Conservation (phyloP, 805 yeast species). For the Yueomyces sinensis region DNA sequence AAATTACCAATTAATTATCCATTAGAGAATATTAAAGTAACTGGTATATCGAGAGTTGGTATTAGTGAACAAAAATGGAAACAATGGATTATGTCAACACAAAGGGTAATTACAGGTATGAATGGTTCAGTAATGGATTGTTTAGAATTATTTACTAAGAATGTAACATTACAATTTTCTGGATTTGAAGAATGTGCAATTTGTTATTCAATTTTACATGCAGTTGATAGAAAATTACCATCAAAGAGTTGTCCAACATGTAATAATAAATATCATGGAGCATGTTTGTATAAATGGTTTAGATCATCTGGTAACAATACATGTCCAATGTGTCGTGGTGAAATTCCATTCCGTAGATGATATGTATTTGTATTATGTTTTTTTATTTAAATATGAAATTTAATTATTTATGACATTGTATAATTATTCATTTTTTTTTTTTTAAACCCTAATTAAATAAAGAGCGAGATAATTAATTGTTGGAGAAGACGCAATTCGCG, state of each 20-base stretch:
- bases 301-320: conserved; percentile 84
- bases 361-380: neutral
- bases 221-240: conserved; percentile 80
- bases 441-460: too few species aligned
- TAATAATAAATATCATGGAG: conserved; percentile 87
- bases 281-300: conserved; percentile 95
- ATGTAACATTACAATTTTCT: conserved; percentile 73
- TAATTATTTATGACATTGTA: neutral
- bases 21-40: conserved; percentile 55
- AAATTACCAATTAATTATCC: conserved; percentile 70
- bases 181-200: conserved; percentile 97
- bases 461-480: too few species aligned
- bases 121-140: conserved; percentile 46
- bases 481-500: neutral
- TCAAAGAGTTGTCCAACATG: conserved; percentile 82
- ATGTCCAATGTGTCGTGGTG: conserved; percentile 82
- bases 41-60: conserved; percentile 71
- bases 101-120: conserved; percentile 61
- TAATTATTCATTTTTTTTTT: too few species aligned
- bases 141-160: conserved; percentile 33
- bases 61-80: conserved; percentile 89
- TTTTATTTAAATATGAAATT: neutral
- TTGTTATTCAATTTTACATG: conserved; percentile 82
- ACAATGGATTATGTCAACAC: conserved; percentile 89
- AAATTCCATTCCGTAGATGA: conserved; percentile 20